Percentiles rank a stretch among this genome's conserved stretches.
These are phyloP conservation scores for Pistacia integerrima DNA, from an alignment of 345 rosid species.

Conservation along the genomic window DNA sequence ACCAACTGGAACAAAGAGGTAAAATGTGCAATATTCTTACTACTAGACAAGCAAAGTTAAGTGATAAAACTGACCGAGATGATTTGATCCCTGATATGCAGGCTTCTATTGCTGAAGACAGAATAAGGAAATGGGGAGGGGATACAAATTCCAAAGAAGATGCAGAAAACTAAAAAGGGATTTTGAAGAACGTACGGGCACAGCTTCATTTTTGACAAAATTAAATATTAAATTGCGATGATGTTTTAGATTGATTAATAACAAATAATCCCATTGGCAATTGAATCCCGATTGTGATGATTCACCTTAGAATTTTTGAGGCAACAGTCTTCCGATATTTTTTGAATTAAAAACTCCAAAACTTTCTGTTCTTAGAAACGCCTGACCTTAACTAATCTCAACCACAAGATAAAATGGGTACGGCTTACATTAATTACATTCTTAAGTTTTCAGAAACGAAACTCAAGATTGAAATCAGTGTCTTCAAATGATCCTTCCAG, in stretches of 20 bases:
- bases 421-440: too few species aligned
- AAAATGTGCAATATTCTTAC: neutral
- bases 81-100: constrained; percentile 23
- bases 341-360: too few species aligned
- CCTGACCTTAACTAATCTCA: too few species aligned
- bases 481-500: too few species aligned
- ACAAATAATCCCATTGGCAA: neutral
- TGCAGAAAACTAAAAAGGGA: neutral
- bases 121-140: constrained; percentile 74
- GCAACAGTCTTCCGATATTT: too few species aligned
- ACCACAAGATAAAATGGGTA: too few species aligned
- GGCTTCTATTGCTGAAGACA: constrained; percentile 70
- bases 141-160: constrained; percentile 8
- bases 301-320: too few species aligned
- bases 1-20: constrained; percentile 80
- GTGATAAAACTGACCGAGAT: neutral
- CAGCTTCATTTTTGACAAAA: neutral
- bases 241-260: neutral
- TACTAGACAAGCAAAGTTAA: too few species aligned
- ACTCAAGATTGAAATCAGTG: too few species aligned
- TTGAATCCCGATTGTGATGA: neutral
- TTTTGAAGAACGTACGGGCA: neutral
- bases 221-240: too few species aligned
- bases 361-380: too few species aligned
- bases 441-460: too few species aligned